Evolutionary conservation across 2,329 filamentous ascomycete genomes (phyloP), one percentile per base, ranked within the genome.

Genomic region (Curvularia spicifera): DNA sequence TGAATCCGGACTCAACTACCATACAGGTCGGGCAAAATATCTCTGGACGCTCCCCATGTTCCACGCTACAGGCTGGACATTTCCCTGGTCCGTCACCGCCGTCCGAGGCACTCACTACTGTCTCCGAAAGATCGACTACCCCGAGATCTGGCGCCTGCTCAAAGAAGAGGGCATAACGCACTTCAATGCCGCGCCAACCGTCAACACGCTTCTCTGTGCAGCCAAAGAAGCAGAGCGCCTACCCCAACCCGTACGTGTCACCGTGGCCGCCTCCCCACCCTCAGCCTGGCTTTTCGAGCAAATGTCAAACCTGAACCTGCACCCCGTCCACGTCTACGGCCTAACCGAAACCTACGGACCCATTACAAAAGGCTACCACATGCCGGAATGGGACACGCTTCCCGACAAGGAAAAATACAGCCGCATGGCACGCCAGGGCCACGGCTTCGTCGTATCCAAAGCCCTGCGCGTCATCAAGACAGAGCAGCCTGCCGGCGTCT

Each of bases 91-190:
- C 1, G 85, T 97, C n/a, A 96, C 92, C 10, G 92, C 93, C 1
- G 93, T 95, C 4, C 84, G 95, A 60, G 95, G 94, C n/a, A 96
- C 94, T 3, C 93, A 98, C 76, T 93, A 97, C 74, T 97, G 93
- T 70, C 82, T 99, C 18, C 86, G 95, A 60, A 98, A 97, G 81
- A 91, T 99, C 64, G 93, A 98, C 78, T 99, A 99, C 73, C 87
- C 91, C 0, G 83, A 94, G 57, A 96, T 99, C 59, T 99, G 95
- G 95, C 85, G 85, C 48, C 80, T 99, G 4, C 80, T 99, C 33
- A 96, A 93, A 71, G 85, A 92, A 51, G 91, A 98, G 77, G 82
- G 86, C 6, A 90, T 99, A 63, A 98, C 93, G 0, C 95, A 99
- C 77, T 98, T 96, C 80, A 96, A 94, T 72, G 94, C 94, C 0